Percentiles rank a stretch among this genome's conserved stretches.
phyloP scores from a whole-genome alignment of 2,329 filamentous ascomycete genomes.

The Alternaria atra region DNA sequence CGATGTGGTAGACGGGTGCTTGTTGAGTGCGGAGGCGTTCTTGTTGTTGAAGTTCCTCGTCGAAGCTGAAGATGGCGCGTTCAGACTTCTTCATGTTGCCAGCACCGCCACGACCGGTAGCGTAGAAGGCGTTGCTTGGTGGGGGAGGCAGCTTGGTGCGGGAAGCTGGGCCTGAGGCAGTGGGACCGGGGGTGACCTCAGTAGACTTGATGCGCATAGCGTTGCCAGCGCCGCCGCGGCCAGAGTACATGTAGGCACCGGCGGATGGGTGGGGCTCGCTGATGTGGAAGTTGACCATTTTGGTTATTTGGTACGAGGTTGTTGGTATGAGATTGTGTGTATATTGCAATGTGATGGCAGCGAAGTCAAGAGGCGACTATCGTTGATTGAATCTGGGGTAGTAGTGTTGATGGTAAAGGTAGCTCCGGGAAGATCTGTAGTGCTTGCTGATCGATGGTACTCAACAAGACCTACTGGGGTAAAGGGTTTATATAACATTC shows the following conservation, averaged over 20 bases:
- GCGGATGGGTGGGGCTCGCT: constrained; percentile 70
- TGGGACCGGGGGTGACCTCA: constrained; percentile 60
- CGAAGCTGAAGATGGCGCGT: constrained; percentile 72
- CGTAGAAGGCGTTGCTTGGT: constrained; percentile 63
- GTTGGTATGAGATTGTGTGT: constrained; percentile 16
- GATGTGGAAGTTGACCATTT: constrained; percentile 61
- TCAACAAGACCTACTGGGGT: constrained; percentile 10
- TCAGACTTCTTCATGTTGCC: constrained; percentile 67
- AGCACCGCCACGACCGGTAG: constrained; percentile 72
- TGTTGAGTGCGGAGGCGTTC: constrained; percentile 62
- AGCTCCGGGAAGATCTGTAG: constrained; percentile 19
- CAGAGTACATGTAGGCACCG: constrained; percentile 60
- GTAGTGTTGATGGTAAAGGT: constrained; percentile 4
- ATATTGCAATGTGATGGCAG: constrained; percentile 9
- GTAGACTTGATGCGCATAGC: constrained; percentile 63
- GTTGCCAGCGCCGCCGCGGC: constrained; percentile 69
- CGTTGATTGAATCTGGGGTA: constrained; percentile 21
- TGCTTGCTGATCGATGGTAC: constrained; percentile 25
- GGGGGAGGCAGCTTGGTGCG: constrained; percentile 59
- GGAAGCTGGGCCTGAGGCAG: constrained; percentile 58
- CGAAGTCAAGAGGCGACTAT: constrained; percentile 24
- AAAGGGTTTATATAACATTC: constrained; percentile 31
- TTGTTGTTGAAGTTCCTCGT: constrained; percentile 70
- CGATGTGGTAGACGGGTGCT: constrained; percentile 71
- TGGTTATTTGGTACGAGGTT: constrained; percentile 32